These are phyloP conservation scores for Ophiostoma triangulosporum DNA, from an alignment of 2,329 filamentous ascomycete species.

Conservation along the genomic window DNA sequence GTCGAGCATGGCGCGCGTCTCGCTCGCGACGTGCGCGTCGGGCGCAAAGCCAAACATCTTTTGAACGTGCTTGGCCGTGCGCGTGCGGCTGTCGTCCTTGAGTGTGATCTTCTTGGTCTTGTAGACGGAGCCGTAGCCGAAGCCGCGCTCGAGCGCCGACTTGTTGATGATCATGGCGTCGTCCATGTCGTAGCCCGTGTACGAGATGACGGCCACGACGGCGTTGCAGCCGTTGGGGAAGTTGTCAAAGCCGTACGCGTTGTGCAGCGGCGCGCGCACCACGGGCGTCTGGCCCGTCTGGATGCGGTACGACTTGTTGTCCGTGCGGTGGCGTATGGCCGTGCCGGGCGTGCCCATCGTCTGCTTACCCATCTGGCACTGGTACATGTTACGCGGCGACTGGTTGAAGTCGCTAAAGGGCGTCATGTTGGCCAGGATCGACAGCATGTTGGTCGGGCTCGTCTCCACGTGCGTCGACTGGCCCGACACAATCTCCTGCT, in stretches of 20 bases:
- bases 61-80: conserved; percentile 53
- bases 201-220: conserved; percentile 93
- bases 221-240: conserved; percentile 95
- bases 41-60: conserved; percentile 90
- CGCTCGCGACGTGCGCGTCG: conserved; percentile 54
- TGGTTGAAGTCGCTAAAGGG: conserved; percentile 99
- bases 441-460: conserved; percentile 90
- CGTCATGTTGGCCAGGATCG: conserved; percentile 96
- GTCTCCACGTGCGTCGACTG: conserved; percentile 89
- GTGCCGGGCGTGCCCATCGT: conserved; percentile 95
- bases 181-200: conserved; percentile 99
- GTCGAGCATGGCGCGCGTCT: conserved; percentile 61
- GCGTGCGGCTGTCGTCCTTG: conserved; percentile 60
- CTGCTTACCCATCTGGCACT: conserved; percentile 99
- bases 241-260: conserved; percentile 92
- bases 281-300: conserved; percentile 95
- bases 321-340: conserved; percentile 71
- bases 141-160: conserved; percentile 87
- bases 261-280: conserved; percentile 83
- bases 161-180: conserved; percentile 99
- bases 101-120: conserved; percentile 90
- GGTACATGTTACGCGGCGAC: conserved; percentile 97
- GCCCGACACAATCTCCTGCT: conserved; percentile 74
- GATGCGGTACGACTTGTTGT: conserved; percentile 92
- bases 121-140: conserved; percentile 92